Conservation (phyloP, 2,329 filamentous ascomycete genomes). For the Anthostomella pinea region DNA sequence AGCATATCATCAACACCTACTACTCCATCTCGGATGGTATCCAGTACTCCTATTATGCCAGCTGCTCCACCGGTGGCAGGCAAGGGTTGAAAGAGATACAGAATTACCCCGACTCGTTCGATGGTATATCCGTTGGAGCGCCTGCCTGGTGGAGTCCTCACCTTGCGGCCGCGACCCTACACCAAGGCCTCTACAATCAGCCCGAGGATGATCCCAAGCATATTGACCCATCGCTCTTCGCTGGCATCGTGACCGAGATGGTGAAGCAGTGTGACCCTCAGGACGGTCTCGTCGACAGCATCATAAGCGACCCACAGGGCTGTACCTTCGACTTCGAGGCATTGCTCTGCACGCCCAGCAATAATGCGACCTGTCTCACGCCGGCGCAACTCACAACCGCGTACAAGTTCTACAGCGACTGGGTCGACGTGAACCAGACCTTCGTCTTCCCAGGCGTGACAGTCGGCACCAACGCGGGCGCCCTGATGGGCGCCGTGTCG, state of each 20-base stretch:
- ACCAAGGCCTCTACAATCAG: constrained; percentile 42
- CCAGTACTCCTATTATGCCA: constrained; percentile 52
- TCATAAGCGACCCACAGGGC: constrained; percentile 39
- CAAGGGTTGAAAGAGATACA: constrained; percentile 56
- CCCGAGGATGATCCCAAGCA: constrained; percentile 39
- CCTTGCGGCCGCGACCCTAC: constrained; percentile 35
- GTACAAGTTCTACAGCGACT: constrained; percentile 29
- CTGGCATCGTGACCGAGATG: constrained; percentile 39
- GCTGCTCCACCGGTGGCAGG: constrained; percentile 58
- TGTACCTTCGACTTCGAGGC: constrained; percentile 38
- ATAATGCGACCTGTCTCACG: constrained; percentile 36
- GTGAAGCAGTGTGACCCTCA: constrained; percentile 42
- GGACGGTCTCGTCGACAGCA: constrained; percentile 41
- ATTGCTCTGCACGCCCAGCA: constrained; percentile 32
- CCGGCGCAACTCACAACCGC: constrained; percentile 36
- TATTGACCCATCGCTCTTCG: constrained; percentile 39
- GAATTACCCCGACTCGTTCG: constrained; percentile 52
- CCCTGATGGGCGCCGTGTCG: constrained; percentile 12
- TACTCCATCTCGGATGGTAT: constrained; percentile 39
- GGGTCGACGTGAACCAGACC: constrained; percentile 25
- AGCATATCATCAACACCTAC: constrained; percentile 47
- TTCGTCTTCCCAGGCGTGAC: constrained; percentile 27
- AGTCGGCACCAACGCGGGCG: constrained; percentile 22
- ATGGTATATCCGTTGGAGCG: constrained; percentile 52
- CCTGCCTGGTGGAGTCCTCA: constrained; percentile 50